Base-by-base conservation (phyloP, 371 early-diverging fungal species). In the Rhizopus stolonifer region DNA sequence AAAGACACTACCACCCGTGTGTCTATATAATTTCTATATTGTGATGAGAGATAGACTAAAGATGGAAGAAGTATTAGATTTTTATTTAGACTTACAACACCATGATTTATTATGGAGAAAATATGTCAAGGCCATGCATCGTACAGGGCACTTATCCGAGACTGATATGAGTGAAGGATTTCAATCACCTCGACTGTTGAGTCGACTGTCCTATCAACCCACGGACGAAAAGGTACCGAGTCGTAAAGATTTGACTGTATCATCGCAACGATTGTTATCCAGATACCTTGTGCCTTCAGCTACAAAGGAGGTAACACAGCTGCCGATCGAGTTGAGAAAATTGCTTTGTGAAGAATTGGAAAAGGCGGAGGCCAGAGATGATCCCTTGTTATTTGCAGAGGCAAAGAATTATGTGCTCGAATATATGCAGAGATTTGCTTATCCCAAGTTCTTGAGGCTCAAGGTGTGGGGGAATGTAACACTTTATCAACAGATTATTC, bases 1-100 rank as follows among this genome's bases (percentile, higher is more conserved):
- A 39, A 80, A 81, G 60, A 85, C 85, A 2, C 52, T 71, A 11
- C 87, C 87, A 13, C 87, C 87, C 1, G 81, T 87, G 0, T 87
- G 85, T 63, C 58, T 87, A 3, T 87, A 80, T 51, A 84, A 85
- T 46, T 81, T 77, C 49, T 87, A 87, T 52, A 69, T 87, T 23
- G 74, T 79, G 49, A 74, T 87, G 80, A 72, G 85, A 32, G 85
- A 87, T 52, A 59, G 74, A 23, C 70, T 82, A 17, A 75, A 70
- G 43, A 75, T 78, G 53, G 80, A 79, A 43, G 84, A 85, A 58
- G 72, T 85, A 38, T 61, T 87, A 4, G 87, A 87, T 55, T 87
- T 87, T 48, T 87, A 82, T 58, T 54, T 87, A 31, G 87, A 87
- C 63, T 72, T 87, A 43, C 76, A 75, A 18, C 83, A 81, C 29